These are phyloP conservation scores for Trametes cubensis DNA, from an alignment of 768 basidiomycete species.

Conservation along the genomic window DNA sequence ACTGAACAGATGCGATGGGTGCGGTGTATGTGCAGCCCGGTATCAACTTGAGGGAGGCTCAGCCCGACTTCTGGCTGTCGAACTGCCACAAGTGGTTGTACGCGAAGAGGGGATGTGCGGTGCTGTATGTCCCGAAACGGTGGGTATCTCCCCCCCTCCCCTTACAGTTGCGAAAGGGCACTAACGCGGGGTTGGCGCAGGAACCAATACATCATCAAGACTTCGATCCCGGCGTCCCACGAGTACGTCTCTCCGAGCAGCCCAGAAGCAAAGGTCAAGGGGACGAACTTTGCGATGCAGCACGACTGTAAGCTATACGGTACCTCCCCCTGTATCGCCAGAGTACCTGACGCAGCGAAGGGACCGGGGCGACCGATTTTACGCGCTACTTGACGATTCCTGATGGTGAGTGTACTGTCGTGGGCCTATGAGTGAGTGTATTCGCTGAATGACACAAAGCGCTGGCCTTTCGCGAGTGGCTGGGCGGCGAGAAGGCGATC, in stretches of 20 bases:
- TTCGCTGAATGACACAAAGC: too few relatives aligned
- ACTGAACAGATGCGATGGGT: not conserved
- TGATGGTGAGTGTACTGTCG: constrained; percentile 44
- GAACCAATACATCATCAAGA: constrained; percentile 64
- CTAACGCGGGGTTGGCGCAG: constrained; percentile 35
- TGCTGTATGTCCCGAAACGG: constrained; percentile 75
- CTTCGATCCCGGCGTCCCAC: constrained; percentile 58
- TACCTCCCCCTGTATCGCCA: not conserved
- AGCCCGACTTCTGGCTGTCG: constrained; percentile 82
- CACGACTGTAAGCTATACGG: constrained; percentile 27
- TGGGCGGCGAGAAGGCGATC: constrained; percentile 79
- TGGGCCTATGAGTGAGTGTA: too few relatives aligned
- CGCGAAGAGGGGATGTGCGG: constrained; percentile 65
- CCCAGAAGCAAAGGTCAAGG: not conserved
- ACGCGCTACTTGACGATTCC: constrained; percentile 54
- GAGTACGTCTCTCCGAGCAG: constrained; percentile 50
- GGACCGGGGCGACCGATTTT: constrained; percentile 66
- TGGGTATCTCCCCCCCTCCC: too few relatives aligned
- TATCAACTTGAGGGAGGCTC: constrained; percentile 54
- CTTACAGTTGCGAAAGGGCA: too few relatives aligned
- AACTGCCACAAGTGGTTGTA: constrained; percentile 90
- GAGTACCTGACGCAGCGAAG: constrained; percentile 35
- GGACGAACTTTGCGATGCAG: constrained; percentile 28
- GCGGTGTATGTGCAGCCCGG: constrained; percentile 29
- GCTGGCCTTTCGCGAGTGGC: constrained; percentile 67